These are phyloP conservation scores for Debaryomyces udenii DNA, from an alignment of 1,139 yeast genomes.

Conservation along the genomic window DNA sequence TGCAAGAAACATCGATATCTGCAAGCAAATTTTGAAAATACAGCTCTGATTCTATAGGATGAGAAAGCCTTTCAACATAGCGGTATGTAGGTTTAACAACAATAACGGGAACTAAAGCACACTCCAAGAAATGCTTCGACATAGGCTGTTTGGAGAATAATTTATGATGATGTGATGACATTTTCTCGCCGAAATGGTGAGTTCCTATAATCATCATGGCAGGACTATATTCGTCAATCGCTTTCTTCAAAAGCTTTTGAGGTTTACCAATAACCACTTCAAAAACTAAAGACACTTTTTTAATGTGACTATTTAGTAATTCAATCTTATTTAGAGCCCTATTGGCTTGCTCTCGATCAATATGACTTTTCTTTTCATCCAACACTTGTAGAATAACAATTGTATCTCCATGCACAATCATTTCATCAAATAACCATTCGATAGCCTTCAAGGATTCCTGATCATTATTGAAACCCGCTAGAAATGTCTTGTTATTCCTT, in stretches of 20 bases:
- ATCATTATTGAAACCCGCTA: conserved; percentile 64
- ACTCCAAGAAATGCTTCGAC: conserved; percentile 67
- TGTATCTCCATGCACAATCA: conserved; percentile 67
- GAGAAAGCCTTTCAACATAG: conserved; percentile 29
- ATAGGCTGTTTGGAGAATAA: conserved; percentile 49
- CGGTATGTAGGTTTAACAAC: conserved; percentile 62
- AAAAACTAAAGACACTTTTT: conserved; percentile 55
- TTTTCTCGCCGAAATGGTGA: conserved; percentile 39
- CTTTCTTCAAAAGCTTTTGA: conserved; percentile 54
- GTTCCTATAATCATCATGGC: conserved; percentile 68
- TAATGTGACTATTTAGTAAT: conserved; percentile 47
- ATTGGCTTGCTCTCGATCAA: conserved; percentile 37
- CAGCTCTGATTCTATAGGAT: conserved; percentile 31
- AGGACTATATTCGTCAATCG: conserved; percentile 65
- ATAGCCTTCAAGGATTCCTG: conserved; percentile 60
- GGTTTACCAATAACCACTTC: conserved; percentile 69
- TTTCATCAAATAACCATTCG: conserved; percentile 67
- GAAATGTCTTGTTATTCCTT: conserved; percentile 61
- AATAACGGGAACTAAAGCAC: conserved; percentile 69
- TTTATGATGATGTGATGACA: conserved; percentile 39
- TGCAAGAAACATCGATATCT: conserved; percentile 24
- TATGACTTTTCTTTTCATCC: conserved; percentile 40
- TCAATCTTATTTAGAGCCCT: conserved; percentile 46
- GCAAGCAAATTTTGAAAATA: conserved; percentile 37
- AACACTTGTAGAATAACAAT: conserved; percentile 62